phyloP scores from a whole-genome alignment of 768 basidiomycete species.

The Stropharia rugosoannulata region DNA sequence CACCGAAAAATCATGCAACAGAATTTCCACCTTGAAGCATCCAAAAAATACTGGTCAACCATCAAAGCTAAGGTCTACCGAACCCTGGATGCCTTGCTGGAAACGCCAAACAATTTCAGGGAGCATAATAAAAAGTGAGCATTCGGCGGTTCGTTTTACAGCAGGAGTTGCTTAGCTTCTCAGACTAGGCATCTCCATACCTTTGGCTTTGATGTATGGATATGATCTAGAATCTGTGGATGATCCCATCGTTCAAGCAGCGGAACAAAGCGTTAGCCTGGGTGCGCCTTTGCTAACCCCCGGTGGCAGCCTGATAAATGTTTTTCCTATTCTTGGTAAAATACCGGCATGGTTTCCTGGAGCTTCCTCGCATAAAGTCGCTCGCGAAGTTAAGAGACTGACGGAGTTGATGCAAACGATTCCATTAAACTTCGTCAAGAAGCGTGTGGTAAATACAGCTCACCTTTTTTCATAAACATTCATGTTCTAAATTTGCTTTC shows the following conservation, averaged over 20 bases:
- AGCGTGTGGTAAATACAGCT: not conserved
- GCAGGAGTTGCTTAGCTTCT: no score
- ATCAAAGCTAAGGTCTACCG: not conserved
- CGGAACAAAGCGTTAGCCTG: slow-evolving; percentile 16
- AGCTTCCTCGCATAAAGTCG: not conserved
- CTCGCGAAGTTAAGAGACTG: not conserved
- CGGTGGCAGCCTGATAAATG: slow-evolving; percentile 24
- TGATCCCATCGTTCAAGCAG: slow-evolving; percentile 21
- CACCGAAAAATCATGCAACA: slow-evolving; percentile 6
- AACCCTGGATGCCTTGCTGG: slow-evolving; percentile 3
- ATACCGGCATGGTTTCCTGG: slow-evolving; percentile 34
- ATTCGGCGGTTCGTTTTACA: not conserved
- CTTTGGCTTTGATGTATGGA: slow-evolving; percentile 26
- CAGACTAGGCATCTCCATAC: slow-evolving; percentile 13
- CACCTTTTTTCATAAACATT: not conserved
- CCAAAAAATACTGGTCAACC: not conserved
- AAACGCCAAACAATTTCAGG: not conserved
- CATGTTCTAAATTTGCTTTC: no score
- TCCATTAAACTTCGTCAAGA: not conserved
- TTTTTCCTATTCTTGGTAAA: slow-evolving; percentile 26
- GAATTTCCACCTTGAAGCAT: not conserved
- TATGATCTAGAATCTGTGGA: slow-evolving; percentile 21
- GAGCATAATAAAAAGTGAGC: not conserved
- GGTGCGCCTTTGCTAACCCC: slow-evolving; percentile 14
- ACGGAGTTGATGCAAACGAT: not conserved